Evolutionary conservation across 331 rosid genomes (phyloP), one percentile per base, ranked within the genome.

Genomic region (Quercus phellos): DNA sequence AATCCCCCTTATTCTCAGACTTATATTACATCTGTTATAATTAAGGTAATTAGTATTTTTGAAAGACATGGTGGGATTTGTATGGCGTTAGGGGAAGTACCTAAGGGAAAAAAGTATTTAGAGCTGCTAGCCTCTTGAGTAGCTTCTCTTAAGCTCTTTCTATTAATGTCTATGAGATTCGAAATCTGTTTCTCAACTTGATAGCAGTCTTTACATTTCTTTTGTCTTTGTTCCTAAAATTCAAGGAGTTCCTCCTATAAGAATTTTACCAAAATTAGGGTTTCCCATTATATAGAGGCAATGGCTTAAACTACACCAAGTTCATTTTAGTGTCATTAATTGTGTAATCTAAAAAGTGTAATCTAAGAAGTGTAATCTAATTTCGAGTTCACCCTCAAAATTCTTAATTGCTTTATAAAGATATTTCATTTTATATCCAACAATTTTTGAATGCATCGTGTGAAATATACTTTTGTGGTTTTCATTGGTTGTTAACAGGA

Each of bases 401-500:
- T 26, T 61, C 30, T 27, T 61, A 61, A 27, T 61, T 12, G 30
- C 5, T 14, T 27, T 46, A 46, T 46, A 46, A 11, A 46, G 55
- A 74, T 59, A 56, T 54, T 22, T 50, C 32, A 55, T 43, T 60
- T 12, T 56, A 18, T 38, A 3, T 51, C 18, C 43, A 68, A 55
- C 55, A 66, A 55, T 46, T 18, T 75, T 21, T 67, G 51, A 82
- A 64, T 74, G 27, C 18, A 29, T 42, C 43, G 12, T 38, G 30
- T 50, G 82, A 35, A 24, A 75, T 32, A 30, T 29, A 58, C 27
- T 70, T 70, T 42, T 51, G 79, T 70, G 68, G 46, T 74, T 79
- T 59, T 50, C 9, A 4, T 66, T 63, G 76, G 79, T 79, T 80
- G 79, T 70, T 56, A 81, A 67, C 78, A 94, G 98, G 96, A 94